Evolutionary conservation across 1,284 basidiomycete species (phyloP).

Genomic region (Ustilago tritici): DNA sequence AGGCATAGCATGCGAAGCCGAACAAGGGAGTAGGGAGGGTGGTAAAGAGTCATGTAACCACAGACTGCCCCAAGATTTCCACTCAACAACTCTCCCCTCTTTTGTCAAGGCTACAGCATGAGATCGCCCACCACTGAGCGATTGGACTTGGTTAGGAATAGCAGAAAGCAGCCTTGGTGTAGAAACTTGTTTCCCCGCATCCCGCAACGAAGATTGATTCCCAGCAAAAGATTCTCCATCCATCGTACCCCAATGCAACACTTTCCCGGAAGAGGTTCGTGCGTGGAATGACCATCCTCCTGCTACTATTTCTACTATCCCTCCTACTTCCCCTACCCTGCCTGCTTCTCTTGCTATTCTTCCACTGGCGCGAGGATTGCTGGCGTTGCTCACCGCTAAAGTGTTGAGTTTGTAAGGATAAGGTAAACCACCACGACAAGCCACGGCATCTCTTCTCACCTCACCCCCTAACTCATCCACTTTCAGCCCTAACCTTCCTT

Average conservation of each 20-base stretch:
- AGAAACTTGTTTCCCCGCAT: slow-evolving; percentile 1
- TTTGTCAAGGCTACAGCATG: slow-evolving; percentile 76
- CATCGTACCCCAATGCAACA: slow-evolving; percentile 52
- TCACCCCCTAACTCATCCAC: not conserved
- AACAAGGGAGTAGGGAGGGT: not conserved
- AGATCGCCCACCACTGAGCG: slow-evolving; percentile 75
- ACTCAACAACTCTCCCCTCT: slow-evolving; percentile 43
- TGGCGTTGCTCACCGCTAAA: not conserved
- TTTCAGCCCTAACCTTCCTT: slow-evolving; percentile 35
- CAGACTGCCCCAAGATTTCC: slow-evolving; percentile 44
- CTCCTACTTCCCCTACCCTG: not conserved
- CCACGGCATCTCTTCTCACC: not conserved
- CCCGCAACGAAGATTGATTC: not conserved
- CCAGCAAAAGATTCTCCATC: slow-evolving; percentile 22
- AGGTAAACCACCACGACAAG: slow-evolving; percentile 18
- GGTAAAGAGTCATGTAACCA: slow-evolving; percentile 25
- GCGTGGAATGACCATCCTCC: slow-evolving; percentile 57
- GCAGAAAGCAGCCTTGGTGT: slow-evolving; percentile 17
- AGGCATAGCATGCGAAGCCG: too few relatives aligned
- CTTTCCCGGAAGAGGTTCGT: slow-evolving; percentile 36
- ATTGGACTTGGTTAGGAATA: slow-evolving; percentile 16
- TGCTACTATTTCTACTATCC: slow-evolving; percentile 38
- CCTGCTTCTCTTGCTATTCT: not conserved
- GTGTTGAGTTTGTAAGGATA: slow-evolving; percentile 33
- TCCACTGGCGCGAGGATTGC: too few relatives aligned